These are phyloP conservation scores for Pestalotiopsis sp. DNA, from an alignment of 2,329 filamentous ascomycete species.

Conservation along the genomic window DNA sequence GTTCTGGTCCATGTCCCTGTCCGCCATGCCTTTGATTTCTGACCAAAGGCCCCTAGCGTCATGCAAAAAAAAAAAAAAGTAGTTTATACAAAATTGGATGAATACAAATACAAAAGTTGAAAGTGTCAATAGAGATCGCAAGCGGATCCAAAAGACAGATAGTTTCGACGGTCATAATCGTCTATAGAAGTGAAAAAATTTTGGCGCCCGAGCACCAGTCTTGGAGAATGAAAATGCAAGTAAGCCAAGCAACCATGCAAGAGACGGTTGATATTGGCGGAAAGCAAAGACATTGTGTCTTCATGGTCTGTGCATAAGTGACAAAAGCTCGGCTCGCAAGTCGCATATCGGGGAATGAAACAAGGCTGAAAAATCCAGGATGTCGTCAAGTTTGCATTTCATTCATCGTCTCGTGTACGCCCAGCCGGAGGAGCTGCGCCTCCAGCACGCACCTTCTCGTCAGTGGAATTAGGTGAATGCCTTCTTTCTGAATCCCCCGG, in stretches of 20 bases:
- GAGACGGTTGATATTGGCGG: not conserved
- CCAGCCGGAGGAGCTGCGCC: constrained; percentile 2
- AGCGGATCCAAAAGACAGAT: not conserved
- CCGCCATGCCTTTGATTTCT: not conserved
- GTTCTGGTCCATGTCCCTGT: not conserved
- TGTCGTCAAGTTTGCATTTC: not conserved
- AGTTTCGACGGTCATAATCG: not conserved
- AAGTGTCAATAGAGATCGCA: not conserved
- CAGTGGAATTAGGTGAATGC: constrained; percentile 13
- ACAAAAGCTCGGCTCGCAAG: not conserved
- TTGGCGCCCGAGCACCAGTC: not conserved
- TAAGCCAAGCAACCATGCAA: not conserved
- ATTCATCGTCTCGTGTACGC: constrained; percentile 15
- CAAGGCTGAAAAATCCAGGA: not conserved
- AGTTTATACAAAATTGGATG: constrained; percentile 7
- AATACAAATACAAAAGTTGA: constrained; percentile 5
- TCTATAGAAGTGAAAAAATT: not conserved
- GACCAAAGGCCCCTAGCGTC: not conserved
- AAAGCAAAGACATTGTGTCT: not conserved
- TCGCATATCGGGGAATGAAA: not conserved
- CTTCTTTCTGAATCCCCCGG: constrained; percentile 11
- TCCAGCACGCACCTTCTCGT: constrained; percentile 13
- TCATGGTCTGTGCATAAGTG: not conserved
- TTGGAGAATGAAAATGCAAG: not conserved
- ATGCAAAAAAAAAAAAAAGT: constrained; percentile 5